Conservation (phyloP, 164 flowering plant species). For the Echeveria elegans region DNA sequence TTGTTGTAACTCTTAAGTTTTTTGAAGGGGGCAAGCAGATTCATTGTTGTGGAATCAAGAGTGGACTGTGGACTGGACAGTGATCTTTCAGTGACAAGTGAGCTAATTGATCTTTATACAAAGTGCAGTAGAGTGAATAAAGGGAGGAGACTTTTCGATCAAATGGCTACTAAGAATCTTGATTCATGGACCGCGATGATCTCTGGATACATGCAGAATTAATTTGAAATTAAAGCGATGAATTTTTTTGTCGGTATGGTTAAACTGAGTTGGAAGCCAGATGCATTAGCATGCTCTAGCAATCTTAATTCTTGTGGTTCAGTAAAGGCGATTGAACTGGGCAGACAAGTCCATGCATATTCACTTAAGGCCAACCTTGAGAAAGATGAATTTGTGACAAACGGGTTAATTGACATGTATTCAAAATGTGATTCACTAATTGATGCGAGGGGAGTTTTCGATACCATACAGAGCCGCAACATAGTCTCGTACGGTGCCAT, state of each 20-base stretch:
- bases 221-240: conserved; percentile 43
- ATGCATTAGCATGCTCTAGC: conserved; percentile 60
- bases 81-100: conserved; percentile 50
- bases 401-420: conserved; percentile 66
- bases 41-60: conserved; percentile 51
- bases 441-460: conserved; percentile 48
- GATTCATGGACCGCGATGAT: conserved; percentile 76
- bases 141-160: conserved; percentile 37
- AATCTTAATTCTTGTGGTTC: conserved; percentile 67
- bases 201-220: conserved; percentile 69
- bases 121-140: conserved; percentile 38
- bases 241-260: conserved; percentile 41
- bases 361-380: conserved; percentile 49
- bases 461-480: conserved; percentile 22
- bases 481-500: conserved; percentile 64
- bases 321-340: conserved; percentile 38
- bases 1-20: conserved; percentile 40
- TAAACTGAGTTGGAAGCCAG: conserved; percentile 37
- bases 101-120: conserved; percentile 45
- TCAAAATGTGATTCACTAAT: conserved; percentile 43
- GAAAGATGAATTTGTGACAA: conserved; percentile 45
- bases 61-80: conserved; percentile 28
- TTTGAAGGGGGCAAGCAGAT: conserved; percentile 57
- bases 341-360: conserved; percentile 57
- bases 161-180: conserved; percentile 34